Conservation (phyloP, 371 early-diverging fungal genomes). For the Mortierella sp. region DNA sequence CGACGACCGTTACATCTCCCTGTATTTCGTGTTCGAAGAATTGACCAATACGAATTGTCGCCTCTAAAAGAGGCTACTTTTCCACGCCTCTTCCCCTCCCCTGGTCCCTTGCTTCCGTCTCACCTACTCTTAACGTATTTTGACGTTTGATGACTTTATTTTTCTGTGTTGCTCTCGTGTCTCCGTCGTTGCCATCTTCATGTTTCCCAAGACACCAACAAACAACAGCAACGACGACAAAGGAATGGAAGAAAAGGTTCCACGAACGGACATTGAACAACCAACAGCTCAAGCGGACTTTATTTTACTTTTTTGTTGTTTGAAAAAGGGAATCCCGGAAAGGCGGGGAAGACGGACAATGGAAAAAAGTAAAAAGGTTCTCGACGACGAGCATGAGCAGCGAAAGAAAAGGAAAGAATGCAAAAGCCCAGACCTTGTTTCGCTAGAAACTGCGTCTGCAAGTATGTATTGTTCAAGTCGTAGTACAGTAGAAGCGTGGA, state of each 20-base stretch:
- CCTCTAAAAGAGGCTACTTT: slow-evolving; percentile 3
- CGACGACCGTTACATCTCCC: too few relatives aligned
- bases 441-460: not conserved
- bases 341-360: not conserved
- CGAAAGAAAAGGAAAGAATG: not conserved
- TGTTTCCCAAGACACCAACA: not conserved
- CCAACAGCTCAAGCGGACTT: not conserved
- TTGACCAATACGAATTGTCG: not conserved
- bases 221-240: not conserved
- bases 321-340: slow-evolving; percentile 11
- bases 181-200: not conserved
- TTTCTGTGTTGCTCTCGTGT: not conserved
- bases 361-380: not conserved
- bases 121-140: not conserved
- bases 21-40: too few relatives aligned
- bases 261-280: slow-evolving; percentile 1
- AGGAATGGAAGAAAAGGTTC: not conserved
- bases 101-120: not conserved
- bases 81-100: not conserved
- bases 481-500: not conserved
- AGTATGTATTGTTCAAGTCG: not conserved
- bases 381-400: too few relatives aligned
- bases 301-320: not conserved
- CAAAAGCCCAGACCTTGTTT: slow-evolving; percentile 10
- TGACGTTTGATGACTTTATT: not conserved